A percentile compares a stretch with the other conserved stretches of the same genome.
phyloP scores from a whole-genome alignment of 148 eudicot species.

The Amaranthus cruentus region DNA sequence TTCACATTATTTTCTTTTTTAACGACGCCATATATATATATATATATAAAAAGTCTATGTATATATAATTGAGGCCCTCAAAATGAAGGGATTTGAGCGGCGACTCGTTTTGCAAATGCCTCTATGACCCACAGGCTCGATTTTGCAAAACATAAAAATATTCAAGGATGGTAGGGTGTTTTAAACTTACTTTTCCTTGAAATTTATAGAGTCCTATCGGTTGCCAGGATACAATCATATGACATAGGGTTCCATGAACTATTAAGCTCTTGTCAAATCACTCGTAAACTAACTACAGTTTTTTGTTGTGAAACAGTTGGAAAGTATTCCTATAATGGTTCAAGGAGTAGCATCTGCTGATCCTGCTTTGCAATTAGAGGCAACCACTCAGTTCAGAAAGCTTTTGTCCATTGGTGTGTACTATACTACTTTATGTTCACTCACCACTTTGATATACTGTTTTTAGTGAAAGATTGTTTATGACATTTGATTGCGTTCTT shows the following conservation, averaged over 20 bases:
- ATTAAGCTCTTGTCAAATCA: background rate
- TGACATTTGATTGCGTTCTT: slow-evolving; percentile 19
- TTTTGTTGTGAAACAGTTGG: slow-evolving; percentile 46
- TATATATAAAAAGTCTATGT: too few relatives aligned
- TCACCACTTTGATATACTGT: background rate
- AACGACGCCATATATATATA: too few relatives aligned
- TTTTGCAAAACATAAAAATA: too few relatives aligned
- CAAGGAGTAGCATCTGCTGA: slow-evolving; percentile 87
- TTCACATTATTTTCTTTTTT: too few relatives aligned
- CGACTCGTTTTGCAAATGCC: too few relatives aligned
- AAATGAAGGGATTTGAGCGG: too few relatives aligned
- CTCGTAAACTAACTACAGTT: slow-evolving; percentile 6
- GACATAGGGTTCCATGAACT: background rate
- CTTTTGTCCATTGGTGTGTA: slow-evolving; percentile 70
- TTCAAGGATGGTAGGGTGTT: background rate
- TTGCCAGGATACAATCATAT: background rate
- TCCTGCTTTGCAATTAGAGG: slow-evolving; percentile 73
- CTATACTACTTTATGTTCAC: background rate
- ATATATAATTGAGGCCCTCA: too few relatives aligned
- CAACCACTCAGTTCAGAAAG: slow-evolving; percentile 83
- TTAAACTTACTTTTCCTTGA: background rate
- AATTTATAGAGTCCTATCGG: background rate
- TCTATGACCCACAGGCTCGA: too few relatives aligned
- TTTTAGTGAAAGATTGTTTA: slow-evolving; percentile 12
- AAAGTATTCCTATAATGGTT: slow-evolving; percentile 78